Conservation (phyloP, 306 rosid genomes). For the Prunus persica region DNA sequence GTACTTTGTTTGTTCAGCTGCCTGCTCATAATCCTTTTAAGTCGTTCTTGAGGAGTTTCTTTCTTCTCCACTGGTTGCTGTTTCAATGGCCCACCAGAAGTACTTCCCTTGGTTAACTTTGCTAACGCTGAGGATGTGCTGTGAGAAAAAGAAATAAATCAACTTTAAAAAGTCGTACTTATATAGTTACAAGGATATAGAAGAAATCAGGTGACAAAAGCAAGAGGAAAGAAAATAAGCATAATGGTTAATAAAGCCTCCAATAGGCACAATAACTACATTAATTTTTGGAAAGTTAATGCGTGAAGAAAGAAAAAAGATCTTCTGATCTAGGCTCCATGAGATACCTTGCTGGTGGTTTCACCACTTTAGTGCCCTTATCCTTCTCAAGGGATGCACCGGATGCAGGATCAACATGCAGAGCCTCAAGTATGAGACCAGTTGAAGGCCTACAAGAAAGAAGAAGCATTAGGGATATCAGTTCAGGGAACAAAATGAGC, state of each 20-base stretch:
- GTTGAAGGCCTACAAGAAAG: conserved; percentile 79
- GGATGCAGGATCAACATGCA: conserved; percentile 98
- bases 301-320: background rate
- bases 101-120: conserved; percentile 69
- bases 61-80: conserved; percentile 83
- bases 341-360: conserved; percentile 71
- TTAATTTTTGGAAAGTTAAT: background rate
- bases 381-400: conserved; percentile 80
- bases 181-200: background rate
- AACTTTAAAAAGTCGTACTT: background rate
- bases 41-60: conserved; percentile 99
- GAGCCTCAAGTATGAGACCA: conserved; percentile 91
- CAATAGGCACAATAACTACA: background rate
- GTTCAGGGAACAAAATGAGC: conserved; percentile 42
- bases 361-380: conserved; percentile 56
- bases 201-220: background rate
- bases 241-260: conserved; percentile 9
- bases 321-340: background rate
- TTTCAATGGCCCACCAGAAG: conserved; percentile 70
- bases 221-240: background rate
- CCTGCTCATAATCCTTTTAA: conserved; percentile 95
- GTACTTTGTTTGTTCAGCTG: conserved; percentile 94
- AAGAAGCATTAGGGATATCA: conserved; percentile 50
- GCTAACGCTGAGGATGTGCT: conserved; percentile 84
- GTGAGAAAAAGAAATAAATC: conserved; percentile 24